Evolutionary conservation across 2,329 filamentous ascomycete species (phyloP), one percentile per base, ranked within the genome.

Genomic region (Alternaria arbusti): DNA sequence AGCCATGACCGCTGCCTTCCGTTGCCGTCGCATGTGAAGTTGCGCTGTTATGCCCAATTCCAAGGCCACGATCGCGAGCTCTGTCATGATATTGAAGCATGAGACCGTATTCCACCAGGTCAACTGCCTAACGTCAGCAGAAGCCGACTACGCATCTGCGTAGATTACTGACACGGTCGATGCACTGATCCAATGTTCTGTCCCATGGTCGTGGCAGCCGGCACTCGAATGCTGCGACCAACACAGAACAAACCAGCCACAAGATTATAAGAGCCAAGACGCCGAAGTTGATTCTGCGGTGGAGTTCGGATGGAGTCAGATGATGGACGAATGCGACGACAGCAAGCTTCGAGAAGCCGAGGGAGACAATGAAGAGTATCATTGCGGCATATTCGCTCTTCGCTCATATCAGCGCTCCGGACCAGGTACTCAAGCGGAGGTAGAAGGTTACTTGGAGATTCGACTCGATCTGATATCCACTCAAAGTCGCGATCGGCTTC

Each of bases 311-410:
- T 4, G 73, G 71, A 2, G 71, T 69, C 22, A 77, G 59, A 25
- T 60, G 65, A 17, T 70, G 59, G 6, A 75, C 66, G 40, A 77
- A 74, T 8, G 71, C 67, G 15, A 72, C 64, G 28, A 76, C 62
- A 25, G 70, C 69, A 11, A 77, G 63, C 49, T 76, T 77, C 11
- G 74, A 74, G 44, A 75, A 68, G 11, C 71, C 70, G 17, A 76
- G 63, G 28, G 70, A 68, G 11, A 67, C 23, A 47, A 76, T 67
- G 17, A 75, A 66, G 11, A 75, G 61, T 3, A 75, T 64, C 9
- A 57, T 70, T 9, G 72, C 70, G 20, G 72, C 70, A 61, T 76
- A 77, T 30, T 72, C 70, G 44, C 65, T 66, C 74, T 77, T 15
- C 20, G 20, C 49, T 40, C 44, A 62, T 17, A 62, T 61, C 20